Base-by-base conservation (phyloP, 768 basidiomycete species). In the Suillus cothurnatus region DNA sequence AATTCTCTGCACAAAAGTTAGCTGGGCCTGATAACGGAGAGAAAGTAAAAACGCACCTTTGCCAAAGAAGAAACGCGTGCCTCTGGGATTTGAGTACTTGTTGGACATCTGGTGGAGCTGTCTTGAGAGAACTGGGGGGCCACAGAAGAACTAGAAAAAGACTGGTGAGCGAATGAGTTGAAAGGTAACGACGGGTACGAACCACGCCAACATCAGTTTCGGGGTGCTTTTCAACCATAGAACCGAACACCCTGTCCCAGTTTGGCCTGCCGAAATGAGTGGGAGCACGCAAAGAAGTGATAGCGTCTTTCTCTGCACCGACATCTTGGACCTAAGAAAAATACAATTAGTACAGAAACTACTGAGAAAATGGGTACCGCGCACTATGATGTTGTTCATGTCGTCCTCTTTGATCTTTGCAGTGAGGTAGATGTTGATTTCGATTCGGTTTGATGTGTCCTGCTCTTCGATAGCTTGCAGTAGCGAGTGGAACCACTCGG, bases 401-500 rank as follows among this genome's bases (percentile, higher is more conserved):
- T 98, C 94, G 72, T 95, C 94, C 67, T 95, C 92, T 80, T 92
- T 91, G 72, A 98, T 85, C 81, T 87, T 92, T 39, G 91, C 92
- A 0, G 95, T 97, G 26, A 98, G 86, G 76, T 97, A 95, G 70
- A 94, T 96, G 79, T 90, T 94, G 74, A 97, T 96, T 81, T 97
- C 95, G 67, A 96, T 96, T 67, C 88, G 79, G 74, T 91, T 89
- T 75, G 88, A 86, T 12, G 84, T 85, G 73, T 98, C 96, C 74
- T 97, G 94, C 69, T 94, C 94, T 76, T 97, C 95, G 69, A 97
- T 92, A 26, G 96, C 95, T 70, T 93, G 88, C 66, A 98, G 81
- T 36, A 98, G 86, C 8, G 92, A 93, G 78, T 96, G 94, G 87
- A 97, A 97, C 93, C 93, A 95, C 74, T 94, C 93, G 6, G 93